Evolutionary conservation across 345 rosid genomes (phyloP).

Genomic region (Psidium friedrichsthalianum): DNA sequence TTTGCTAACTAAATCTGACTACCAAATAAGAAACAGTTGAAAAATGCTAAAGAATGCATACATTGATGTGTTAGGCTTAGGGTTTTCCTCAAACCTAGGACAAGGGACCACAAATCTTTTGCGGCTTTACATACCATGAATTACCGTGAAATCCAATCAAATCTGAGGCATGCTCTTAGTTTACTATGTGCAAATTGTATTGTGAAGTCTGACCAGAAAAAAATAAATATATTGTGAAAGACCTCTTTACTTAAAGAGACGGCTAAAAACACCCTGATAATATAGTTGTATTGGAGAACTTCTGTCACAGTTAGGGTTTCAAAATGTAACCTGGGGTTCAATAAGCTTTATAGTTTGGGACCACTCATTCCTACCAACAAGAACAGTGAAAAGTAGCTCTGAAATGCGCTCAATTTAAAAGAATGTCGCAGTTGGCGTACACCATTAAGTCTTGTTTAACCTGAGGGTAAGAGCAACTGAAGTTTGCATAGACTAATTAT

Average conservation of each 20-base stretch:
- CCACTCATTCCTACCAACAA: conserved; percentile 32
- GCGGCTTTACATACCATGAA: conserved; percentile 43
- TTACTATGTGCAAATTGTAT: background rate
- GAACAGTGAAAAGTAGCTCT: background rate
- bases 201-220: too few species aligned
- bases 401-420: background rate
- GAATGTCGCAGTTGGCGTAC: background rate
- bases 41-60: conserved; percentile 11
- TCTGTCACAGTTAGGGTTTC: conserved; percentile 15
- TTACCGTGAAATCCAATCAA: conserved; percentile 39
- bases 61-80: conserved; percentile 15
- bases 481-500: background rate
- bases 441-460: background rate
- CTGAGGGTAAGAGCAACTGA: background rate
- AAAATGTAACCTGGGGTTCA: background rate
- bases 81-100: conserved; percentile 37
- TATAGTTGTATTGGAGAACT: background rate
- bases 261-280: background rate
- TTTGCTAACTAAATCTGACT: background rate
- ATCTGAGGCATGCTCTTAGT: conserved; percentile 50
- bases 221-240: background rate
- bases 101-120: conserved; percentile 52
- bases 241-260: background rate
- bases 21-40: conserved; percentile 1
- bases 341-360: conserved; percentile 18